Percentiles rank a stretch among this genome's conserved stretches.
phyloP scores from a whole-genome alignment of 495 filamentous ascomycete species.

The Penicillium salamii region DNA sequence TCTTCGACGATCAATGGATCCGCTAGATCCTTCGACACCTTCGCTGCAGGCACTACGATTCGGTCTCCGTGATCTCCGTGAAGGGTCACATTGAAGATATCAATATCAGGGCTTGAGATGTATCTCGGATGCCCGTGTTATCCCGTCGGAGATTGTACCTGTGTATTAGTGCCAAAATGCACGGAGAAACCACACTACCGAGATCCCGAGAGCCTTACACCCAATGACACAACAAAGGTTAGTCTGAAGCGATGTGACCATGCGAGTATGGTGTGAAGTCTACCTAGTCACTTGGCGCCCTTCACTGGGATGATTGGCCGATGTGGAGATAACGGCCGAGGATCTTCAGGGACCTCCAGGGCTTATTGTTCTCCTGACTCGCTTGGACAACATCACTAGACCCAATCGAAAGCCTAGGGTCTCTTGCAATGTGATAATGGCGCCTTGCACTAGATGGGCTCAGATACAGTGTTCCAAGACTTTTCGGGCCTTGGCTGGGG shows the following conservation, averaged over 20 bases:
- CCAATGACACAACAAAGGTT: slow-evolving; percentile 10
- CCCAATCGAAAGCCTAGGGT: neutral
- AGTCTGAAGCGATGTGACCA: slow-evolving; percentile 18
- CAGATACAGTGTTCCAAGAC: slow-evolving; percentile 1
- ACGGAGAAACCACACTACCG: neutral
- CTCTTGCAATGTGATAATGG: slow-evolving; percentile 9
- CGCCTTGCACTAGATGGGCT: slow-evolving; percentile 11
- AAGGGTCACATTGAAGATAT: slow-evolving; percentile 11
- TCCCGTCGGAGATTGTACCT: slow-evolving; percentile 6
- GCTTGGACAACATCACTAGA: neutral
- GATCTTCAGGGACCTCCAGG: slow-evolving; percentile 20
- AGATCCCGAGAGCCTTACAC: neutral
- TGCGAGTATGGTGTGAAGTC: slow-evolving; percentile 8
- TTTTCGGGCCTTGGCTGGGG: slow-evolving; percentile 13
- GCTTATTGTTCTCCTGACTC: neutral
- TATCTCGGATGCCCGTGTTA: slow-evolving; percentile 6
- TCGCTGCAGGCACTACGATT: neutral
- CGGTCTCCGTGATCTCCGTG: slow-evolving; percentile 1
- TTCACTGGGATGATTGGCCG: slow-evolving; percentile 16
- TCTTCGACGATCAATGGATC: neutral
- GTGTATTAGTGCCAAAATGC: neutral
- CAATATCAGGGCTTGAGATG: neutral
- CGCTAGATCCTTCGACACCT: neutral
- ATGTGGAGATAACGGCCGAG: slow-evolving; percentile 19
- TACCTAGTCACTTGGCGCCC: neutral